A percentile compares a stretch with the other conserved stretches of the same genome.
phyloP scores from a whole-genome alignment of 495 filamentous ascomycete genomes.

The Tuber indicum region DNA sequence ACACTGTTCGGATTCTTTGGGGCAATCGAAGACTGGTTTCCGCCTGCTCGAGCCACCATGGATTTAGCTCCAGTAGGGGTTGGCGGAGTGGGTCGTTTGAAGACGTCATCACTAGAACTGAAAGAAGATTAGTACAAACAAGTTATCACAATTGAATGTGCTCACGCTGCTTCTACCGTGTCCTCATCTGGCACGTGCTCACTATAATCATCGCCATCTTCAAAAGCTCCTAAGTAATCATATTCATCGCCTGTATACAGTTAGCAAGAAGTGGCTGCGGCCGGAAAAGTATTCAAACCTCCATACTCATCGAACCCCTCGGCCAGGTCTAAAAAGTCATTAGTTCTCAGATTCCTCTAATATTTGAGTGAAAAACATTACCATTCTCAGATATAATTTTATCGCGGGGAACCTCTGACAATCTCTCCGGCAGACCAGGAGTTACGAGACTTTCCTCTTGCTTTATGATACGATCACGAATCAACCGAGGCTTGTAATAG shows the following conservation, averaged over 20 bases:
- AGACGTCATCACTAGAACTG: constrained; percentile 12
- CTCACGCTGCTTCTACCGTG: constrained; percentile 9
- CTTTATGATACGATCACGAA: constrained; percentile 5
- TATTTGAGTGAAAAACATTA: not conserved
- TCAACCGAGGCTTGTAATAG: not conserved
- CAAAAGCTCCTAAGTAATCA: constrained; percentile 40
- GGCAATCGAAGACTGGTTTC: constrained; percentile 5
- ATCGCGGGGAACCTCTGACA: not conserved
- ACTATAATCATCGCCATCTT: constrained; percentile 20
- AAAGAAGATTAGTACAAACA: constrained; percentile 12
- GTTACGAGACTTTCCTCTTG: not conserved
- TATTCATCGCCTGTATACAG: constrained; percentile 30
- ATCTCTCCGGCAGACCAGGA: not conserved
- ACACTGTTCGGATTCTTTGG: constrained; percentile 13
- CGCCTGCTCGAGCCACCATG: constrained; percentile 2
- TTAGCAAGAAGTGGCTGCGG: constrained; percentile 1
- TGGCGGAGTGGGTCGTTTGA: constrained; percentile 16
- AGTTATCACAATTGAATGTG: not conserved
- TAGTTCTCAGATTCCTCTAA: not conserved
- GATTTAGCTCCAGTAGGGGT: constrained; percentile 13
- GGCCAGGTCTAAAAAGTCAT: constrained; percentile 14
- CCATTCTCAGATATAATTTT: not conserved
- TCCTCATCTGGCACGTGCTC: constrained; percentile 40
- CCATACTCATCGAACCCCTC: constrained; percentile 39
- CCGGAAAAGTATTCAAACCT: constrained; percentile 14